phyloP scores from a whole-genome alignment of 2,329 filamentous ascomycete genomes.

The Arthrobotrys musiformis region DNA sequence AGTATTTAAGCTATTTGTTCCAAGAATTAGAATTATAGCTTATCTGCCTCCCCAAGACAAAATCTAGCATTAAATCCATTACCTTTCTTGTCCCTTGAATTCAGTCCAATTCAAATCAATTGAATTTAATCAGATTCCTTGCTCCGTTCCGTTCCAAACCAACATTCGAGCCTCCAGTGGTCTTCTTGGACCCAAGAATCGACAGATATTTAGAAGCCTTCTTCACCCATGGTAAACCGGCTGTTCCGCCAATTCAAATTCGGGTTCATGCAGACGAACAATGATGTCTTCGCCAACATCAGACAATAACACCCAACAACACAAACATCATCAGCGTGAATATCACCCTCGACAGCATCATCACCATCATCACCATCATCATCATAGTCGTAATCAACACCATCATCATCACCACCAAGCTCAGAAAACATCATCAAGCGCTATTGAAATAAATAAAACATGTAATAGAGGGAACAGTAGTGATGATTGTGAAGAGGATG shows the following conservation, averaged over 20 bases:
- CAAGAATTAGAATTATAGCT: background rate
- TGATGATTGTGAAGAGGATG: constrained; percentile 38
- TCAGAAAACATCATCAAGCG: background rate
- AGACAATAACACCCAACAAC: constrained; percentile 16
- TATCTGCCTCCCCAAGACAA: background rate
- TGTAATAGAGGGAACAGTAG: constrained; percentile 14
- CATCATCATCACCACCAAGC: constrained; percentile 18
- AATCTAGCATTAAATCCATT: background rate
- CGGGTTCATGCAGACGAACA: constrained; percentile 3
- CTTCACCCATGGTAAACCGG: constrained; percentile 4
- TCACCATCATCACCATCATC: constrained; percentile 30
- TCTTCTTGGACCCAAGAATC: background rate
- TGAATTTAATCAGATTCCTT: background rate
- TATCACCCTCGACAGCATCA: constrained; percentile 9
- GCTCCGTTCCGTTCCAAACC: background rate
- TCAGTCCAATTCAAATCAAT: background rate
- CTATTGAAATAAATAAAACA: background rate
- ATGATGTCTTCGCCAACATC: constrained; percentile 25
- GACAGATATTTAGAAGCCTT: background rate
- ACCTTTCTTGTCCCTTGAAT: background rate
- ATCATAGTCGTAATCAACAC: constrained; percentile 8
- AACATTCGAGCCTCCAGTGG: background rate
- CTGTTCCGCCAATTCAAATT: background rate
- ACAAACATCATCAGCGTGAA: constrained; percentile 7
- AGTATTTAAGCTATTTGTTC: constrained; percentile 4